Conservation (phyloP, 2,329 filamentous ascomycete species). For the Podosphaera aphanis region DNA sequence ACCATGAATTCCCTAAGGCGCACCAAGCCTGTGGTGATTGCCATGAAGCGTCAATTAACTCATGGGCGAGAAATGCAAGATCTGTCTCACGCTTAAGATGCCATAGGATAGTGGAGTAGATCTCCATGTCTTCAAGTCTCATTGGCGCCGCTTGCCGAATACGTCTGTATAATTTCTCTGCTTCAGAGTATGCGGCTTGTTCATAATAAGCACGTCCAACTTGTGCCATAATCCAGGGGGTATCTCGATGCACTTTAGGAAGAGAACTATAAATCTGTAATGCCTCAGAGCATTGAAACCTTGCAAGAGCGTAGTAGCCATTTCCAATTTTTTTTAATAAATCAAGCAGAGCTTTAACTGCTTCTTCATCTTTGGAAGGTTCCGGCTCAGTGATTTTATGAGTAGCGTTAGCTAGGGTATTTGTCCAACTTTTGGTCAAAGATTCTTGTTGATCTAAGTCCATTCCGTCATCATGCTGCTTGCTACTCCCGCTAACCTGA, state of each 20-base stretch:
- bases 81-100: constrained; percentile 83
- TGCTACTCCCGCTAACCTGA: constrained; percentile 77
- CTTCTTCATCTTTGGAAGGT: constrained; percentile 45
- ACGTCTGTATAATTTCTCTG: constrained; percentile 64
- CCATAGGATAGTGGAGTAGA: constrained; percentile 98
- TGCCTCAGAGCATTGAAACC: constrained; percentile 58
- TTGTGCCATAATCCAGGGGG: constrained; percentile 78
- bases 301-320: constrained; percentile 55
- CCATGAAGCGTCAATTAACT: constrained; percentile 67
- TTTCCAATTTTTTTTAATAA: constrained; percentile 60
- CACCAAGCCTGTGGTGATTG: constrained; percentile 91
- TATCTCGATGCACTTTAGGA: constrained; percentile 56
- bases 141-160: constrained; percentile 62
- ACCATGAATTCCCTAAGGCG: constrained; percentile 83
- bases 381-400: constrained; percentile 22
- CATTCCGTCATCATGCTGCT: constrained; percentile 44
- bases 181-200: constrained; percentile 62
- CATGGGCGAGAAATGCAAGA: constrained; percentile 75
- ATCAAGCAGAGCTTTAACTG: constrained; percentile 53
- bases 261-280: constrained; percentile 50
- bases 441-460: constrained; percentile 46
- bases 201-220: constrained; percentile 84
- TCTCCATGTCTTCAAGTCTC: constrained; percentile 81
- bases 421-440: constrained; percentile 10
- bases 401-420: constrained; percentile 11